A percentile compares a stretch with the other conserved stretches of the same genome.
These are phyloP conservation scores for Neurospora terricola DNA, from an alignment of 495 filamentous ascomycete genomes.

Conservation along the genomic window DNA sequence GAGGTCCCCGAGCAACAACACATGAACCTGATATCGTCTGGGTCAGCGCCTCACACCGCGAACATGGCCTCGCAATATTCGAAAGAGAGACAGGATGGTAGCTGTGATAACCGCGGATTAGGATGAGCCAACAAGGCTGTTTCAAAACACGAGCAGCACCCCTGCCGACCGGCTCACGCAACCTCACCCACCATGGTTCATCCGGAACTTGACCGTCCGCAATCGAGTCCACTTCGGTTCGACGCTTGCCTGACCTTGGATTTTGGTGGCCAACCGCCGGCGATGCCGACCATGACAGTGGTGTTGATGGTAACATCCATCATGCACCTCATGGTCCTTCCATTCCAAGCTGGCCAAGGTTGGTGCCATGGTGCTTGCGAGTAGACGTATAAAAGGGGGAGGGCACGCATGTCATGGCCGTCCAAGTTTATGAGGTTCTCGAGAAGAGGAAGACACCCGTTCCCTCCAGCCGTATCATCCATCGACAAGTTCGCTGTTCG, in stretches of 20 bases:
- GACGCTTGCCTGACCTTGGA: neutral
- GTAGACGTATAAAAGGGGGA: neutral
- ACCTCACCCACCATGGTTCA: slow-evolving; percentile 1
- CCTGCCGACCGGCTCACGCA: neutral
- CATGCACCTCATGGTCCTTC: neutral
- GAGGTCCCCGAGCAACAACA: neutral
- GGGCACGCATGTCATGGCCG: neutral
- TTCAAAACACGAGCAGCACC: neutral
- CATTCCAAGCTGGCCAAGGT: neutral
- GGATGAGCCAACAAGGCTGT: neutral
- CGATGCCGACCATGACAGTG: neutral
- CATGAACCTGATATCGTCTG: neutral
- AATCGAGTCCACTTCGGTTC: neutral
- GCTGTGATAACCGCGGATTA: neutral
- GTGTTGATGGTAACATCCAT: neutral
- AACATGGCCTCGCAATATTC: neutral
- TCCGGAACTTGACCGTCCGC: slow-evolving; percentile 14
- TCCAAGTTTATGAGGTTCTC: neutral
- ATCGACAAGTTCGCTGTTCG: neutral
- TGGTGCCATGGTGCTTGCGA: neutral
- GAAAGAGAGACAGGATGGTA: neutral
- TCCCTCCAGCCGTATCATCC: neutral
- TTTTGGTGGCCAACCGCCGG: neutral
- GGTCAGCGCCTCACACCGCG: neutral
- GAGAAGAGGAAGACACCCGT: neutral